Base-by-base conservation (phyloP, 495 filamentous ascomycete species). In the Aspergillus diversus region DNA sequence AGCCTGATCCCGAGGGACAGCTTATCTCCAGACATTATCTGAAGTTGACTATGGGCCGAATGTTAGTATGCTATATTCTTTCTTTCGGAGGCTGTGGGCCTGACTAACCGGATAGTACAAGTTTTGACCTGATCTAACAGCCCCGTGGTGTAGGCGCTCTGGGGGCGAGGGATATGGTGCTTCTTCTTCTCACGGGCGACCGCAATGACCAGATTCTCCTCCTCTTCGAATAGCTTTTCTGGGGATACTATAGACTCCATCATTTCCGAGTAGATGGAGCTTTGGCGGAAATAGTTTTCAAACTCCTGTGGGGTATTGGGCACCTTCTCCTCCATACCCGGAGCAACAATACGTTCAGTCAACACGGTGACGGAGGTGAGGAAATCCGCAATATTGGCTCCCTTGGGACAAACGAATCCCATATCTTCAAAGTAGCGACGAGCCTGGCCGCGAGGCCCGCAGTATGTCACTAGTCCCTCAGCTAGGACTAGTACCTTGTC, bases 401-500 rank as follows among this genome's bases (percentile, higher is more conserved):
- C 86, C 31, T 81, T 75, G 2, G 89, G 88, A 67, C 85, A 90
- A 2, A 83, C 73, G 67, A 92, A 95, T 6, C 91, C 91, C 64
- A 95, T 79, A 37, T 89, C 75, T 61, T 85, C 74, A 63, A 93
- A 93, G 73, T 89, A 93, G 54, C 76, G 73, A 63, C 80, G 87
- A 5, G 91, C 91, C 4, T 77, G 73, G 47, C 75, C 65, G 2
- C 85, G 82, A 5, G 80, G 78, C 1, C 91, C 91, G 60, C 91
- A 95, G 77, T 87, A 95, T 56, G 90, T 93, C 62, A 93, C 90
- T 43, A 86, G 80, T 7, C 91, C 91, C 52, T 92, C 91, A 49
- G 92, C 92, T 12, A 95, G 77, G 3, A 95, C 86, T 5, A 88
- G 78, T 37, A 89, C 86, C 74, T 92, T 92, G 75, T 95, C 91